A percentile compares a stretch with the other conserved stretches of the same genome.
phyloP scores from a whole-genome alignment of 495 filamentous ascomycete genomes.

The Tricharina praecox region DNA sequence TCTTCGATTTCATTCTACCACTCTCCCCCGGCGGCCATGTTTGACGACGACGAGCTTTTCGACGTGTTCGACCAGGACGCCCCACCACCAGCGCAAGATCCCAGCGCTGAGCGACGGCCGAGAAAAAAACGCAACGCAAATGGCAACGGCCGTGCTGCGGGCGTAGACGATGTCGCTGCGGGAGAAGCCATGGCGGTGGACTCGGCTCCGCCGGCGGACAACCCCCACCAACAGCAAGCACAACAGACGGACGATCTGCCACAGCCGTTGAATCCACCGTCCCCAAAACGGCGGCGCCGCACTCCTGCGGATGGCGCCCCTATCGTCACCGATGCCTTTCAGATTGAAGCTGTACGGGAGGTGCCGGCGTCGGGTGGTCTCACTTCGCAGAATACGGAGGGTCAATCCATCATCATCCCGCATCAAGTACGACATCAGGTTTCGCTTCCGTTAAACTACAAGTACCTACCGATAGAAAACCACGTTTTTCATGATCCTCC shows the following conservation, averaged over 20 bases:
- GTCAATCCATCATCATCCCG: slow-evolving; percentile 57
- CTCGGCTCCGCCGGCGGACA: slow-evolving; percentile 25
- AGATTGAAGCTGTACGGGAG: slow-evolving; percentile 88
- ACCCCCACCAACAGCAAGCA: slow-evolving; percentile 10
- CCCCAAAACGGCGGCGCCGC: slow-evolving; percentile 55
- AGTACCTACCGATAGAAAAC: slow-evolving; percentile 79
- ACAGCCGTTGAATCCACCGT: slow-evolving; percentile 14
- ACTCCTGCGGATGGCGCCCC: slow-evolving; percentile 53
- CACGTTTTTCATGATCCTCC: slow-evolving; percentile 74
- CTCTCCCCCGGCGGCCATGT: slow-evolving; percentile 16
- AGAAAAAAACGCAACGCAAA: slow-evolving; percentile 68
- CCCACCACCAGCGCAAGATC: slow-evolving; percentile 32
- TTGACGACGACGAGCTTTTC: slow-evolving; percentile 57
- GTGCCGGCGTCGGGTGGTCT: slow-evolving; percentile 69
- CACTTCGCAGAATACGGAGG: slow-evolving; percentile 33
- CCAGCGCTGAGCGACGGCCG: slow-evolving; percentile 27
- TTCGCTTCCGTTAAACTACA: slow-evolving; percentile 78
- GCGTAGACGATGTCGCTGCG: slow-evolving; percentile 31
- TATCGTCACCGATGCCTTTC: slow-evolving; percentile 79
- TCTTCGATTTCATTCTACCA: no score
- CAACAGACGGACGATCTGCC: no score
- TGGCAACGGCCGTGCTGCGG: slow-evolving; percentile 39
- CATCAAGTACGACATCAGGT: slow-evolving; percentile 99
- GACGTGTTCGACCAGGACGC: slow-evolving; percentile 59
- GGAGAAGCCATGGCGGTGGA: slow-evolving; percentile 38